Evolutionary conservation across 164 flowering plant genomes (phyloP), one percentile per base, ranked within the genome.

Genomic region (Chimonanthus praecox): DNA sequence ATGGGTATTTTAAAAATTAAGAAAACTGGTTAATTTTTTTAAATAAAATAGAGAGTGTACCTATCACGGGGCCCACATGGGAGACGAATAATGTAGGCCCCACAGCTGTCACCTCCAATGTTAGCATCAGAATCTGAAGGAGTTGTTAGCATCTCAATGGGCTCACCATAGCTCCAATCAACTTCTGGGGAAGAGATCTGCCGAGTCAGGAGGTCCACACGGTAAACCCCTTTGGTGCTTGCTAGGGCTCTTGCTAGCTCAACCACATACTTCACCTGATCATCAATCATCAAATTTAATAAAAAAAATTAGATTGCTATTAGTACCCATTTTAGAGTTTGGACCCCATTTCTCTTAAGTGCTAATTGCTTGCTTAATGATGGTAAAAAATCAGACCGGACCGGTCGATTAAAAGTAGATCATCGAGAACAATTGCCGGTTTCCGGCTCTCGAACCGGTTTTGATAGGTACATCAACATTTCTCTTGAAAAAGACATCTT

Each of bases 231-330:
- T 78, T 84, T 80, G 7, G 87, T 89, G 63, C 83, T 82, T 9
- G 91, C 93, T 44, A 92, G 75, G 48, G 97, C 94, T 77, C 88
- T 80, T 8, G 94, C 97, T 7, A 90, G 87, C 71, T 92, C 95
- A 10, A 92, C 95, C 18, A 90, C 97, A 81, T 90, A 92, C 71
- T 92, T 92, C 67, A 90, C 97, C 97, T 89, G 81, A 46, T 68
- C 70, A 74, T 33, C 47, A n/a, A 33, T 1, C 33, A 33, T 33
- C 33, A 33, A 33, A 33, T 1, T 33, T 33, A 33, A 33, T 46
- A 2, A 46, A 46, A 46, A 47, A 68, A 3, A 49, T 33, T 9
- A 62, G 20, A n/a, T 62, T 62, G 5, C 20, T 10, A 10, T 10
- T 10, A 5, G 3, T 62, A 62, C 64, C 6, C 64, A 7, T 51